Evolutionary conservation across 305 asterid genomes (phyloP).

Genomic region (Ilex paraguariensis): DNA sequence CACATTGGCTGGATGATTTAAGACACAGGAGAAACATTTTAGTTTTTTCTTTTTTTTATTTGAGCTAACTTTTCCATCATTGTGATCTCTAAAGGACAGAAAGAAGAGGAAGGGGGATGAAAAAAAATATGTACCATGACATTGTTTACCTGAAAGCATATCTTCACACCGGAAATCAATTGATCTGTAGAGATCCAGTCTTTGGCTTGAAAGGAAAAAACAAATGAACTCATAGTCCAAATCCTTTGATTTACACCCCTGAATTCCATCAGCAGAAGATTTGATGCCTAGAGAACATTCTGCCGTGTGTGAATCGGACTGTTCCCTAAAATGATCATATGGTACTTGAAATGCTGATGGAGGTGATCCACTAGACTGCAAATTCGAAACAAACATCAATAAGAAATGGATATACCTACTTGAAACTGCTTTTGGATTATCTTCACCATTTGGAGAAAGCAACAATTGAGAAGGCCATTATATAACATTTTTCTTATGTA

Average conservation of each 20-base stretch:
- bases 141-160: constrained; percentile 72
- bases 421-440: not conserved
- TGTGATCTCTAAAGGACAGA: not conserved
- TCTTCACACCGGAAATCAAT: constrained; percentile 93
- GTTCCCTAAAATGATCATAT: constrained; percentile 67
- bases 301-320: constrained; percentile 28
- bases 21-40: no score
- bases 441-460: not conserved
- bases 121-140: constrained; percentile 13
- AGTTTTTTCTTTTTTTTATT: no score
- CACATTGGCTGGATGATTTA: no score
- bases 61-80: not conserved
- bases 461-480: no score
- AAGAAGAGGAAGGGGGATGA: not conserved
- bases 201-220: constrained; percentile 78
- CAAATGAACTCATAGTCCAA: constrained; percentile 86
- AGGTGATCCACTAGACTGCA: constrained; percentile 77
- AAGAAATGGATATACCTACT: not conserved
- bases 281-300: constrained; percentile 24
- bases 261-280: constrained; percentile 33
- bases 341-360: constrained; percentile 82
- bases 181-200: constrained; percentile 84
- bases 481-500: no score
- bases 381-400: constrained; percentile 9
- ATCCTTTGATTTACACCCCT: constrained; percentile 35